Evolutionary conservation across 108 stramenopile genomes (phyloP), one percentile per base, ranked within the genome.

Genomic region (Schizochytrium sp.): DNA sequence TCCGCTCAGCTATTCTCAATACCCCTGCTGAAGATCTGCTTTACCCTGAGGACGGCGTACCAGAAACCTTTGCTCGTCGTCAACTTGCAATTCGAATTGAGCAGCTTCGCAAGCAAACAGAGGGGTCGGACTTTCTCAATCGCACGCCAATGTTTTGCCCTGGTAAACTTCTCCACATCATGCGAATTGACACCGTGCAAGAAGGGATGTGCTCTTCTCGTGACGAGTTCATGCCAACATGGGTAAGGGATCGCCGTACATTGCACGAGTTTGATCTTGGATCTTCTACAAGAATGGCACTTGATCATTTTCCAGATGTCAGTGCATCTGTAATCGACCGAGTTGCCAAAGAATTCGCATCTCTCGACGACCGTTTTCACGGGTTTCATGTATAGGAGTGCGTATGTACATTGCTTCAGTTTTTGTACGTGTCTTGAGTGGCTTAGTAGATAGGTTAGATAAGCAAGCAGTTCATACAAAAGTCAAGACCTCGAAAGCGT

Each of bases 231-330:
- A 47, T 83, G 5, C 76, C 76, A 5, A 53, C 55, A 13, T 83
- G 76, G 76, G 76, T 83, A n/a, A 17, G 28, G 50, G 76, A 83
- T 42, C 76, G 76, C 40, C 47, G 76, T 38, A 10, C 53, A 55
- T 42, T 83, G 76, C 50, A 83, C 76, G 76, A 83, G 28, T 83
- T 83, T 50, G 53, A 55, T 53, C 50, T 83, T 2, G 44, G 64
- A 8, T 69, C 64, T 69, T 83, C 76, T 5, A 49, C 50, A 38
- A 10, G 76, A 10, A 83, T 83, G 76, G 76, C 76, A 5, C 76
- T 83, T 53, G 76, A 83, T 42, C 76, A 83, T 42, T 83, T 83
- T 28, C 76, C 76, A 56, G 53, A 83, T 42, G 76, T 83, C 3
- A 55, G 47, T 38, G 76, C 76, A 10, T 55, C 47, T 38, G 40